Evolutionary conservation across 129 eudicot genomes (phyloP), one percentile per base, ranked within the genome.

Genomic region (Pulicaria dysenterica): DNA sequence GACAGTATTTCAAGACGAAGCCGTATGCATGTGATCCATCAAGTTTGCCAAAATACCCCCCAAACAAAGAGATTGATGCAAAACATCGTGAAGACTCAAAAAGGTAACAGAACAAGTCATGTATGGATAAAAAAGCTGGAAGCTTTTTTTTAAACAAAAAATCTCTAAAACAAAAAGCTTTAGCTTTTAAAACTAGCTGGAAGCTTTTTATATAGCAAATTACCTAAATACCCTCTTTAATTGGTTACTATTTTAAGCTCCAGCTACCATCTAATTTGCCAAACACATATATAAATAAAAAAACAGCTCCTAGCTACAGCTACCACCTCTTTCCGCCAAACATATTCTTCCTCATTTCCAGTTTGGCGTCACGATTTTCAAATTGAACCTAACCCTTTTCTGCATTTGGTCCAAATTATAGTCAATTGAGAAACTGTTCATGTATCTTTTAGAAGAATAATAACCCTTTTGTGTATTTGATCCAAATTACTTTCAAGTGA

Each of bases 61-160:
- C 98, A 15, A 93, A 89, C 80, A 93, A 93, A 79, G 98, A 93
- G 90, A 93, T 93, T n/a, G 98, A 93, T 80, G 94, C 91, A 44
- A 93, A 93, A 73, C 91, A 86, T 67, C 92, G 89, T 2, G 98
- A 93, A 79, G 96, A 93, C 3, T 83, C 92, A 31, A 67, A 72
- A 79, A 85, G 92, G 98, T 93, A 75, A 58, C 49, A 48, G n/a
- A 24, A 24, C 31, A 24, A n/a, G n/a, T n/a, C n/a, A n/a, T n/a
- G n/a, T n/a, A n/a, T n/a, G n/a, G n/a, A n/a, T n/a, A n/a, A n/a
- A n/a, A n/a, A n/a, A n/a, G n/a, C n/a, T n/a, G n/a, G n/a, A n/a
- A n/a, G n/a, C n/a, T n/a, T n/a, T n/a, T n/a, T n/a, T n/a, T n/a
- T n/a, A n/a, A n/a, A n/a, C n/a, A n/a, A n/a, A n/a, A n/a, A n/a